Conservation (phyloP, 2,329 filamentous ascomycete genomes). For the Mycosphaerella sp. region DNA sequence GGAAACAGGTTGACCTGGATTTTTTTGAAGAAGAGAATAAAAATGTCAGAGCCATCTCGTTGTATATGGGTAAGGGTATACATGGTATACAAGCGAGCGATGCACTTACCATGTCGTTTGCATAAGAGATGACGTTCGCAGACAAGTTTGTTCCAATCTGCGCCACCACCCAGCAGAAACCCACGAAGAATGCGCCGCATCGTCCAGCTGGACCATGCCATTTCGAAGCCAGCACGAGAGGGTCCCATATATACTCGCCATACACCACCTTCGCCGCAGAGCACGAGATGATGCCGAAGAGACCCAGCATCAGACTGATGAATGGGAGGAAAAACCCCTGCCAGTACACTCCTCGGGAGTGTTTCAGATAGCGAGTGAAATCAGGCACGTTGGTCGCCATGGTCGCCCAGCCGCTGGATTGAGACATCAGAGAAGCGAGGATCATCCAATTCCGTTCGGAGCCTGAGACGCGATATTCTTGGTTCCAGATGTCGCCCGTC, state of each 20-base stretch:
- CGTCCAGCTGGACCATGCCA: constrained; percentile 31
- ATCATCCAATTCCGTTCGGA: constrained; percentile 26
- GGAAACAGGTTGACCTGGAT: constrained; percentile 42
- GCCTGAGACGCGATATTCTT: constrained; percentile 28
- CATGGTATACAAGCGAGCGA: no score
- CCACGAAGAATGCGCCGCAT: constrained; percentile 33
- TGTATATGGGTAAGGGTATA: no score
- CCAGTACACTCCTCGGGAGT: constrained; percentile 32
- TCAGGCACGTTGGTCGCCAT: constrained; percentile 36
- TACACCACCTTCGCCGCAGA: constrained; percentile 50
- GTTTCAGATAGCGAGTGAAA: constrained; percentile 34
- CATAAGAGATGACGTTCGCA: constrained; percentile 49
- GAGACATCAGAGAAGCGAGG: constrained; percentile 29
- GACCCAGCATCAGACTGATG: constrained; percentile 43
- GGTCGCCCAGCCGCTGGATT: constrained; percentile 32
- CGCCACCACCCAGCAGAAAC: constrained; percentile 47
- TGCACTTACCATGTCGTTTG: constrained; percentile 45
- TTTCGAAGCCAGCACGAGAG: constrained; percentile 34
- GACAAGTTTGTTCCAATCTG: constrained; percentile 49
- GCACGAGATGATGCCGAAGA: constrained; percentile 53
- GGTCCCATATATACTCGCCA: constrained; percentile 41
- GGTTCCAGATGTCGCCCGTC: constrained; percentile 29
- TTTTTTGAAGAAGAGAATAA: no score
- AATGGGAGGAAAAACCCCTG: constrained; percentile 43
- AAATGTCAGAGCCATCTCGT: no score